These are phyloP conservation scores for Kwoniella sp. DNA, from an alignment of 768 basidiomycete genomes.

Conservation along the genomic window DNA sequence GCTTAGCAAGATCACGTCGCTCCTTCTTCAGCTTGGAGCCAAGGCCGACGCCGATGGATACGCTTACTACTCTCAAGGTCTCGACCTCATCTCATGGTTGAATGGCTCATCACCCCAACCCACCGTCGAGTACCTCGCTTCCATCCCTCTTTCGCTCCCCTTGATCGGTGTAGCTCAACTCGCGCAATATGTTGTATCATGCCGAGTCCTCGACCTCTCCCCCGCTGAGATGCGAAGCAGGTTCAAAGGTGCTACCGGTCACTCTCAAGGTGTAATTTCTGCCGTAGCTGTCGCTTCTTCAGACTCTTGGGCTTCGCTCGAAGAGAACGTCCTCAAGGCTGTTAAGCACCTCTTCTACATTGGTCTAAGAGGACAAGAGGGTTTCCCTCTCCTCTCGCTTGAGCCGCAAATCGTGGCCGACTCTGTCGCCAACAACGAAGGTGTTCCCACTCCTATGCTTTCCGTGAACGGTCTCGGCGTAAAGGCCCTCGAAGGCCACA, in stretches of 20 bases:
- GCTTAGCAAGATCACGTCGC: conserved; percentile 65
- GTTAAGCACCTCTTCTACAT: conserved; percentile 91
- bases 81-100: conserved; percentile 84
- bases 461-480: conserved; percentile 76
- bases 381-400: conserved; percentile 87
- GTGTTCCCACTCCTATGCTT: conserved; percentile 89
- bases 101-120: conserved; percentile 71
- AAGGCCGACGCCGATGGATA: conserved; percentile 62
- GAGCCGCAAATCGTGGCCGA: conserved; percentile 87
- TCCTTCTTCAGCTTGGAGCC: conserved; percentile 72
- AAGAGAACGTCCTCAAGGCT: conserved; percentile 76
- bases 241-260: conserved; percentile 87
- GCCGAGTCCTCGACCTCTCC: conserved; percentile 71
- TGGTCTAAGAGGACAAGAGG: conserved; percentile 88
- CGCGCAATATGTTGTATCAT: conserved; percentile 82
- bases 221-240: conserved; percentile 77
- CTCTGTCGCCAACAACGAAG: conserved; percentile 88
- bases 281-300: conserved; percentile 88
- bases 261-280: conserved; percentile 95
- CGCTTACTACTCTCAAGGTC: conserved; percentile 72
- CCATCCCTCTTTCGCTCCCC: conserved; percentile 89
- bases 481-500: conserved; percentile 75
- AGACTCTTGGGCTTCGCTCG: conserved; percentile 71
- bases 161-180: conserved; percentile 96
- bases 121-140: conserved; percentile 80